Evolutionary conservation across 768 basidiomycete genomes (phyloP).

Genomic region (Piloderma croceum): DNA sequence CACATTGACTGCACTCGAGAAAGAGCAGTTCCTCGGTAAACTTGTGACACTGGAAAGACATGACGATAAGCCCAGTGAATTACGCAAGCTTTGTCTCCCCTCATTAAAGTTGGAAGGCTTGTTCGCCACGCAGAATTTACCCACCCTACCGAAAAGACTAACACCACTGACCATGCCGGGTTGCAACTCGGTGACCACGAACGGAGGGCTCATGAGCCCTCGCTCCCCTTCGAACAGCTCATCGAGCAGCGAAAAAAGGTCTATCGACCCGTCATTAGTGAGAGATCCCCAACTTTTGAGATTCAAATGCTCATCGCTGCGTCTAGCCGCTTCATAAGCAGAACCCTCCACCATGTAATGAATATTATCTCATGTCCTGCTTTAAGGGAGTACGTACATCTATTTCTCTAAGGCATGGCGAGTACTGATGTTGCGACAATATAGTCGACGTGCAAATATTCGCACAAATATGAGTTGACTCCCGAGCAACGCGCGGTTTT

Average conservation of each 20-base stretch:
- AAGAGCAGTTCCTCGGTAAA: conserved; percentile 60
- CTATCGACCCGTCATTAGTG: conserved; percentile 63
- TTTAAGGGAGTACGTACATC: conserved; percentile 58
- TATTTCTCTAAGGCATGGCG: not conserved
- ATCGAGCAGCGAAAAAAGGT: conserved; percentile 32
- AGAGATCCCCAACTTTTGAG: conserved; percentile 17
- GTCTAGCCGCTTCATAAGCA: conserved; percentile 75
- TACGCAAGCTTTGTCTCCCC: conserved; percentile 46
- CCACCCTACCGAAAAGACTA: conserved; percentile 33
- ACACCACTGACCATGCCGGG: conserved; percentile 42
- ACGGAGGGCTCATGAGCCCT: conserved; percentile 62
- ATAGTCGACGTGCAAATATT: conserved; percentile 61
- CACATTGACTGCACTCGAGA: conserved; percentile 52
- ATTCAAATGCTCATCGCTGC: conserved; percentile 2
- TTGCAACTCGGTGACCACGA: conserved; percentile 40
- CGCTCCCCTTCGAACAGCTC: conserved; percentile 48
- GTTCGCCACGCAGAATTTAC: conserved; percentile 39
- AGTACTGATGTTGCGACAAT: conserved; percentile 14
- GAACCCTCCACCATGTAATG: conserved; percentile 81
- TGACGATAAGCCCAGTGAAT: conserved; percentile 36
- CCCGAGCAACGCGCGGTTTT: conserved; percentile 67
- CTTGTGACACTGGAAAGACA: conserved; percentile 55
- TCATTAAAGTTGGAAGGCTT: conserved; percentile 48
- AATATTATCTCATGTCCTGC: conserved; percentile 77
- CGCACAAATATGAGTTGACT: conserved; percentile 71